These are phyloP conservation scores for Schoenoplectus tabernaemontani DNA, from an alignment of 202 grass and related monocot species.

Conservation along the genomic window DNA sequence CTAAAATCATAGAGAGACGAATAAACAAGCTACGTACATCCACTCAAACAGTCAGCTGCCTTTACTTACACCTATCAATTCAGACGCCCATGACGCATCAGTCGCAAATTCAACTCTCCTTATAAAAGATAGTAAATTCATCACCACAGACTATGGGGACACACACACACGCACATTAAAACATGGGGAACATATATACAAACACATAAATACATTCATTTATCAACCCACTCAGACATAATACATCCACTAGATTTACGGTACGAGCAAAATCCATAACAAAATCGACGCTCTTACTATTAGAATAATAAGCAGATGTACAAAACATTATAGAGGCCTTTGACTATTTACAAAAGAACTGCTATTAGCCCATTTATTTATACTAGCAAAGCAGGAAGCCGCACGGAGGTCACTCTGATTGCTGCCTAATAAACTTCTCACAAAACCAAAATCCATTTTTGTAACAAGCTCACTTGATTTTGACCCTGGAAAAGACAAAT, in stretches of 20 bases:
- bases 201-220: not conserved
- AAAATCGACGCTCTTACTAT: not conserved
- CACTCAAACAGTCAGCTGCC: too few relatives aligned
- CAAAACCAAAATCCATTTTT: not conserved
- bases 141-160: not conserved
- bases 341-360: not conserved
- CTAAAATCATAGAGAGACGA: too few relatives aligned
- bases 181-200: not conserved
- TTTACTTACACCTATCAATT: not conserved
- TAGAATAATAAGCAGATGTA: not conserved
- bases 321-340: too few relatives aligned
- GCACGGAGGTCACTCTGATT: conserved; percentile 11
- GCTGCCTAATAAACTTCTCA: not conserved
- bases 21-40: too few relatives aligned
- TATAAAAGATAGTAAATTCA: not conserved
- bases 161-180: not conserved
- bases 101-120: not conserved
- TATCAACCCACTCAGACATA: not conserved
- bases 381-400: not conserved
- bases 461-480: not conserved
- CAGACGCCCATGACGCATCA: not conserved
- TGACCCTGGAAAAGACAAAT: conserved; percentile 13
- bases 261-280: not conserved
- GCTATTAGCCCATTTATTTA: not conserved
- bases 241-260: not conserved